Evolutionary conservation across 495 filamentous ascomycete species (phyloP).

Genomic region (Aspergillus sparsus): DNA sequence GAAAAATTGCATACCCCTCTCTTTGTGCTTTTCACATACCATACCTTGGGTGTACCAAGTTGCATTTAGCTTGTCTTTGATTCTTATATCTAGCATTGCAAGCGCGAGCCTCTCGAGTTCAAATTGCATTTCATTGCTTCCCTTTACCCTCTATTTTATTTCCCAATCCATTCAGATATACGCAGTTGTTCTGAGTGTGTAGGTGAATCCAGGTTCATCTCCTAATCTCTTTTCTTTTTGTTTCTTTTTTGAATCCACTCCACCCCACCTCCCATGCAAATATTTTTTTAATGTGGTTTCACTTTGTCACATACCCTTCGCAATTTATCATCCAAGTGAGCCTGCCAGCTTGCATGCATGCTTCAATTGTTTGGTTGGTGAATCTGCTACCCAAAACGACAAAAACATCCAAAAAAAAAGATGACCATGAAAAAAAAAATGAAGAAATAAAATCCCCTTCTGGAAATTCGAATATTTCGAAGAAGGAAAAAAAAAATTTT

Average conservation of each 20-base stretch:
- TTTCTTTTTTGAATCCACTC: slow-evolving; percentile 11
- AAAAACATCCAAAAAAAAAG: slow-evolving; percentile 22
- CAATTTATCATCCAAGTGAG: slow-evolving; percentile 6
- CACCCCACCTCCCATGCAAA: slow-evolving; percentile 20
- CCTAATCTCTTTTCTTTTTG: slow-evolving; percentile 18
- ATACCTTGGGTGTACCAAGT: slow-evolving; percentile 39
- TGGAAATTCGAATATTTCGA: too few relatives aligned
- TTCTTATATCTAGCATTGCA: slow-evolving; percentile 52
- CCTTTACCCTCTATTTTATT: slow-evolving; percentile 23
- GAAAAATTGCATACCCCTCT: slow-evolving; percentile 51
- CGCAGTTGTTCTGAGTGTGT: slow-evolving; percentile 5
- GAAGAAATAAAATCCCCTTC: slow-evolving; percentile 5
- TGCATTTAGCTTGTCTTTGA: slow-evolving; percentile 41
- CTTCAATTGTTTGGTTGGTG: neutral
- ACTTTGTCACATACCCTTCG: slow-evolving; percentile 18
- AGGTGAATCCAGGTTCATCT: neutral
- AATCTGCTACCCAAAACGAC: slow-evolving; percentile 13
- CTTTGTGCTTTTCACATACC: slow-evolving; percentile 30
- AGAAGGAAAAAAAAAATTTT: slow-evolving; percentile 8
- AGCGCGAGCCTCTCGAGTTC: slow-evolving; percentile 51
- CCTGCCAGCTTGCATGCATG: neutral
- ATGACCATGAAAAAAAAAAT: slow-evolving; percentile 16
- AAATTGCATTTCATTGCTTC: slow-evolving; percentile 38
- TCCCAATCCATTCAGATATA: slow-evolving; percentile 18
- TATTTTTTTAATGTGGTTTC: slow-evolving; percentile 37